Base-by-base conservation (phyloP, 108 stramenopile species). In the Licmophora abbreviata region DNA sequence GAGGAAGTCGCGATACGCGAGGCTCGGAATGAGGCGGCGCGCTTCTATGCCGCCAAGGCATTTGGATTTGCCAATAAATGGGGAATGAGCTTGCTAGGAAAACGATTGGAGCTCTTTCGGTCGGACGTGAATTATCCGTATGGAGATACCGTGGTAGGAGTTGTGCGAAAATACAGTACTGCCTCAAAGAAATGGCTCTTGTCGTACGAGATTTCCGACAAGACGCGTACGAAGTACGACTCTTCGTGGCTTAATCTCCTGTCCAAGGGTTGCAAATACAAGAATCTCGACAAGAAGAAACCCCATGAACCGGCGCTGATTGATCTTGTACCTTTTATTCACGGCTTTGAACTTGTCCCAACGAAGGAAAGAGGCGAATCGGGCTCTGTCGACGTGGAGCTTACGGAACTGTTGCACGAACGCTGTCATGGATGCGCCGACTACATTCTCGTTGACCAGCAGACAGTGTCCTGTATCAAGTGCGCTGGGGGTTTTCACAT, bases 101-200 rank as follows among this genome's bases (percentile, higher is more conserved):
- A 35, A 31, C 61, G 58, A 5, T 45, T 82, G 14, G 61, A 74
- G 61, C 17, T 82, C 32, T 71, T 61, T 63, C 61, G 71, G 8
- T 29, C 44, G 55, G 74, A 76, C 48, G 62, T 82, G 54, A 77
- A 82, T 38, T 82, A 82, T 56, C 81, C 81, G 9, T 66, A 70
- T 54, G 81, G 81, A 8, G 81, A 77, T 43, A 68, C 63, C 6
- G 47, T 82, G n/a, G 52, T 57, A 1, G 81, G 76, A 30, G 54
- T 42, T 7, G 73, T 77, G 11, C 47, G 61, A 12, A 56, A 59
- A 14, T 82, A 65, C 48, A 66, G 60, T 37, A 36, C 48, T 20
- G 15, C 51, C 0, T 68, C 51, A 21, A 74, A 74, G 38, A 82
- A 82, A 43, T 77, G 69, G 66, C 50, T 82, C 3, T 54, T 77